Percentiles rank a stretch among this genome's conserved stretches.
phyloP scores from a whole-genome alignment of 2,329 filamentous ascomycete species.

The Escovopsis sp. region DNA sequence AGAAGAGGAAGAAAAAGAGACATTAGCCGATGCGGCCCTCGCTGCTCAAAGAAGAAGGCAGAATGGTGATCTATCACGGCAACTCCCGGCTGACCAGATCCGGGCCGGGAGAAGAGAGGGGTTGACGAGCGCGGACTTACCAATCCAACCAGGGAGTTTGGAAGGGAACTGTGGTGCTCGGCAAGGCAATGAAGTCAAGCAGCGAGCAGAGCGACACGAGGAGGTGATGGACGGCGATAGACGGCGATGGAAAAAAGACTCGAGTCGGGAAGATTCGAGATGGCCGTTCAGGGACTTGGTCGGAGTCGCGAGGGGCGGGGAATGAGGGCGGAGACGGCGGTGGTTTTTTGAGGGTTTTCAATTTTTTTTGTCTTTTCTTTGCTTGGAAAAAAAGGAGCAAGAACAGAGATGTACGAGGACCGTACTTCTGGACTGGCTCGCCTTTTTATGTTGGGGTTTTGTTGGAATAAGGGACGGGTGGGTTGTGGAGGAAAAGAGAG shows the following conservation, averaged over 20 bases:
- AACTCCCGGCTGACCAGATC: too few species aligned
- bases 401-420: constrained; percentile 45
- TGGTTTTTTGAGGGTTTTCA: constrained; percentile 45
- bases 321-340: constrained; percentile 21
- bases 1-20: too few species aligned
- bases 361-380: constrained; percentile 45
- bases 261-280: constrained; percentile 6
- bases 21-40: background rate
- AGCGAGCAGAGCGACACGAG: constrained; percentile 5
- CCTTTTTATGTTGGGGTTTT: constrained; percentile 26
- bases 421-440: constrained; percentile 40
- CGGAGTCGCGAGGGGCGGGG: constrained; percentile 12
- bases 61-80: too few species aligned
- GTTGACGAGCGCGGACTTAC: constrained; percentile 2
- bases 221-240: constrained; percentile 3
- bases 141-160: constrained; percentile 2
- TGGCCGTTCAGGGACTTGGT: constrained; percentile 14
- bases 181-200: constrained; percentile 4
- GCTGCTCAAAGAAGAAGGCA: too few species aligned
- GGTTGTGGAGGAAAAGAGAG: constrained; percentile 28
- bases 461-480: constrained; percentile 33
- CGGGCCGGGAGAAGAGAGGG: too few species aligned
- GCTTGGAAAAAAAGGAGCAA: constrained; percentile 35
- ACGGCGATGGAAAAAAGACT: constrained; percentile 5
- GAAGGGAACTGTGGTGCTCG: constrained; percentile 1